phyloP scores from a whole-genome alignment of 805 yeast species.

The Torulaspora franciscae region DNA sequence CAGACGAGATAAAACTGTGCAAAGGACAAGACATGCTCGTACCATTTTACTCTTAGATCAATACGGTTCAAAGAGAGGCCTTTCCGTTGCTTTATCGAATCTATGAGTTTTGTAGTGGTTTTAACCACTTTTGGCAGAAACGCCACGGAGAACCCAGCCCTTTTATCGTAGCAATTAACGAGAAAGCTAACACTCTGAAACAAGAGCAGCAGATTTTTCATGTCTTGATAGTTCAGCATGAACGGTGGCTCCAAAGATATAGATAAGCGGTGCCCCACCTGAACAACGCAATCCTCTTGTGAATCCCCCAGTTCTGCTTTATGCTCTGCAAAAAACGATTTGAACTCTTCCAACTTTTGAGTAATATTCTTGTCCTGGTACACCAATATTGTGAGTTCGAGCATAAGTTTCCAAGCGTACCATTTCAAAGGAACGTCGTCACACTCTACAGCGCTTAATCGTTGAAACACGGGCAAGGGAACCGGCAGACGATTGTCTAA shows the following conservation, averaged over 20 bases:
- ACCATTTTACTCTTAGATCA: constrained; percentile 17
- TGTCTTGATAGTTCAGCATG: constrained; percentile 25
- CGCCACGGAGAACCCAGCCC: constrained; percentile 29
- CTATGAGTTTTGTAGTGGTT: constrained; percentile 19
- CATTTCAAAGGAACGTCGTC: constrained; percentile 14
- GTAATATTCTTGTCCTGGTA: constrained; percentile 30
- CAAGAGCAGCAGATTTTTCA: constrained; percentile 28
- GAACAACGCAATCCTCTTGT: constrained; percentile 7
- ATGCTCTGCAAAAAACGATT: constrained; percentile 20
- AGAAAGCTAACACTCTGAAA: constrained; percentile 34
- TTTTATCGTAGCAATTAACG: constrained; percentile 32
- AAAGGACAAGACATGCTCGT: constrained; percentile 16
- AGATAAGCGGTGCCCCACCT: constrained; percentile 12
- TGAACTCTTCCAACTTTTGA: constrained; percentile 24
- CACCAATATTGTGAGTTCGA: constrained; percentile 22
- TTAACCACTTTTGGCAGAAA: constrained; percentile 30
- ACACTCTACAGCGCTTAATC: constrained; percentile 5
- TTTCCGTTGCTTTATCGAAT: constrained; percentile 2
- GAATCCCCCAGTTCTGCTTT: constrained; percentile 14
- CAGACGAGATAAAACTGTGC: constrained; percentile 24
- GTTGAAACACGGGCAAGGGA: constrained; percentile 6
- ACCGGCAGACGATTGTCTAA: constrained; percentile 18
- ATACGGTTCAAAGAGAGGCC: constrained; percentile 10
- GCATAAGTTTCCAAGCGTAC: constrained; percentile 27
- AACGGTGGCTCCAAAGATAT: constrained; percentile 18